Percentiles rank a stretch among this genome's conserved stretches.
Conservation (phyloP, 805 yeast species). For the Starmerella bombi region DNA sequence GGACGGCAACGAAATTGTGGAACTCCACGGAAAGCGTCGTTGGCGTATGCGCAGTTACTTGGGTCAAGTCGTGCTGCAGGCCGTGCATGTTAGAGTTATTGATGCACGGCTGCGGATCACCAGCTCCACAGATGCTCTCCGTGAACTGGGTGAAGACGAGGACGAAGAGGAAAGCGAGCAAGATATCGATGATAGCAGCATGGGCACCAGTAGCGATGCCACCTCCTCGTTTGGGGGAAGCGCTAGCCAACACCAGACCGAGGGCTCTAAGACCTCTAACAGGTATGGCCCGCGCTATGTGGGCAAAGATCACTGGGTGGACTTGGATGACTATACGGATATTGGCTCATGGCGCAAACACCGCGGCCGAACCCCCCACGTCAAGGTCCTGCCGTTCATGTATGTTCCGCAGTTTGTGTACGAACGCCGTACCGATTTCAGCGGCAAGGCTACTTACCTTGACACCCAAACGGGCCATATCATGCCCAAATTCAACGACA, state of each 20-base stretch:
- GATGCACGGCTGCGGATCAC: slow-evolving; percentile 38
- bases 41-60: slow-evolving; percentile 43
- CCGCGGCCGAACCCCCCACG: slow-evolving; percentile 20
- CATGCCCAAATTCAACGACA: slow-evolving; percentile 38
- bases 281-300: slow-evolving; percentile 15
- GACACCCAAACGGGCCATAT: slow-evolving; percentile 19
- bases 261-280: neutral
- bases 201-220: neutral
- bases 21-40: slow-evolving; percentile 23
- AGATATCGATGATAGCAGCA: slow-evolving; percentile 17
- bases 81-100: slow-evolving; percentile 56
- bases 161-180: slow-evolving; percentile 31
- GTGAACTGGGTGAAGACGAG: slow-evolving; percentile 7
- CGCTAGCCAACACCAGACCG: neutral
- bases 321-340: slow-evolving; percentile 63
- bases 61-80: slow-evolving; percentile 57
- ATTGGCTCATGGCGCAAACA: slow-evolving; percentile 31
- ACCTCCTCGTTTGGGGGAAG: neutral
- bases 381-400: slow-evolving; percentile 48
- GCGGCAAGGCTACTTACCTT: slow-evolving; percentile 28
- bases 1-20: slow-evolving; percentile 3
- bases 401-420: slow-evolving; percentile 60
- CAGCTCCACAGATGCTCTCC: slow-evolving; percentile 9
- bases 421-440: slow-evolving; percentile 44
- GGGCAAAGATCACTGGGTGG: slow-evolving; percentile 43